Base-by-base conservation (phyloP, 805 yeast species). In the Kodamaea fukazawae region DNA sequence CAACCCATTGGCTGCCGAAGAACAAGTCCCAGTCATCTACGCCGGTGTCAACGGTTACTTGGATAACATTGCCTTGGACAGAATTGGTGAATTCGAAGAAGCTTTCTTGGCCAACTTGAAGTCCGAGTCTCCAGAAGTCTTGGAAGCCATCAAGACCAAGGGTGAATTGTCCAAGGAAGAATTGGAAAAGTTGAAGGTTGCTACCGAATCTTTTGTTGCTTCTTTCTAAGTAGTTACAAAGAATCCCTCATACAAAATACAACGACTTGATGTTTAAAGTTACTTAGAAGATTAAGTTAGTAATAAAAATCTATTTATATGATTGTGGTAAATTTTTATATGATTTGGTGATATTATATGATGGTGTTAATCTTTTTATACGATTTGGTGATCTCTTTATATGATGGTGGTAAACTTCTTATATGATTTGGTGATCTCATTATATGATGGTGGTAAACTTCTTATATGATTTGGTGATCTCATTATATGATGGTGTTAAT, bases 1-100 rank as follows among this genome's bases (percentile, higher is more conserved):
- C 81, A 63, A 84, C 61, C 99, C 99, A 71, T 76, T 91, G 67
- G 84, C 96, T 68, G 95, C 98, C 64, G 97, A 93, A 77, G 96
- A 91, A 77, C 96, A 89, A 79, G 99, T 95, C 52, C 99, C 99
- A 68, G 77, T 89, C 68, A 89, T 93, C 69, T 93, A 71, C 81
- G 99, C 98, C 54, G 99, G 99, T 91, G 99, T 95, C 65, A 90
- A 91, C 83, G 99, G 99, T 82, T 89, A 65, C 90, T 83, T 93
- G 67, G 99, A 93, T 71, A 63, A 73, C 57, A 65, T 93, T 60
- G 86, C 93, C 56, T 74, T 91, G 56, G 81, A 83, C 67, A 85
- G 87, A 73, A 81, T 93, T 62, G 88, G 76, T 69, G 86, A 85
- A 69, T 93, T 86, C 67, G 99, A 93, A 83, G 74, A 80, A 60